These are phyloP conservation scores for Brettanomyces anomalus DNA, from an alignment of 805 yeast genomes.

Conservation along the genomic window DNA sequence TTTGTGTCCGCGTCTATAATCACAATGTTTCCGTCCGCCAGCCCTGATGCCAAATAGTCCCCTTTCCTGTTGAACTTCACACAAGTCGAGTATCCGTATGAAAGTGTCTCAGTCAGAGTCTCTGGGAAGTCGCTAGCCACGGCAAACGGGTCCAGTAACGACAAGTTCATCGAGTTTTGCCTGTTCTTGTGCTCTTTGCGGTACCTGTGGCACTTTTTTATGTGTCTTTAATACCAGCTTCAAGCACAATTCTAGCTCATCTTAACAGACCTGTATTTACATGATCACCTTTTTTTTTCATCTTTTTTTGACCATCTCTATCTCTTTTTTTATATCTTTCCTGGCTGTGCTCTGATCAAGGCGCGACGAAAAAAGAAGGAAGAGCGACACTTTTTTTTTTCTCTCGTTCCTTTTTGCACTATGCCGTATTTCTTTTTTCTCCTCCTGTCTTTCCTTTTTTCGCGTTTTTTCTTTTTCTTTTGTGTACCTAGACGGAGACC, in stretches of 20 bases:
- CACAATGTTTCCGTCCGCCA: constrained; percentile 62
- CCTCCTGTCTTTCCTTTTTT: no score
- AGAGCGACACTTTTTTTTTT: no score
- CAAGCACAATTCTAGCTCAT: no score
- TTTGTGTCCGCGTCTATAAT: constrained; percentile 67
- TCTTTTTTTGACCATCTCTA: no score
- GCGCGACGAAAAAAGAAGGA: no score
- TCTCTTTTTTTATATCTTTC: no score
- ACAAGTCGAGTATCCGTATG: constrained; percentile 57
- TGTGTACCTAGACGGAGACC: not conserved
- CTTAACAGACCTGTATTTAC: no score
- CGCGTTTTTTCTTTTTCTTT: not conserved
- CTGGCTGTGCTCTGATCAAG: no score
- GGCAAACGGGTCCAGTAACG: constrained; percentile 82
- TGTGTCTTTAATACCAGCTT: no score
- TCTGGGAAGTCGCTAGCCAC: constrained; percentile 92
- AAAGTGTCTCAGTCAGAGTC: constrained; percentile 59
- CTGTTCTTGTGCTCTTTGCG: not conserved
- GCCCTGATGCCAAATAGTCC: constrained; percentile 79
- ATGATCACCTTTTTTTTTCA: no score
- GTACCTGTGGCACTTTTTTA: not conserved
- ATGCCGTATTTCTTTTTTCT: not conserved
- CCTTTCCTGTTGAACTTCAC: constrained; percentile 67
- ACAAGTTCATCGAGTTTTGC: constrained; percentile 73
- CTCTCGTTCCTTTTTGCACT: no score